Percentiles rank a stretch among this genome's conserved stretches.
phyloP scores from a whole-genome alignment of 1,284 basidiomycete genomes.

The Volvariella surrecta region DNA sequence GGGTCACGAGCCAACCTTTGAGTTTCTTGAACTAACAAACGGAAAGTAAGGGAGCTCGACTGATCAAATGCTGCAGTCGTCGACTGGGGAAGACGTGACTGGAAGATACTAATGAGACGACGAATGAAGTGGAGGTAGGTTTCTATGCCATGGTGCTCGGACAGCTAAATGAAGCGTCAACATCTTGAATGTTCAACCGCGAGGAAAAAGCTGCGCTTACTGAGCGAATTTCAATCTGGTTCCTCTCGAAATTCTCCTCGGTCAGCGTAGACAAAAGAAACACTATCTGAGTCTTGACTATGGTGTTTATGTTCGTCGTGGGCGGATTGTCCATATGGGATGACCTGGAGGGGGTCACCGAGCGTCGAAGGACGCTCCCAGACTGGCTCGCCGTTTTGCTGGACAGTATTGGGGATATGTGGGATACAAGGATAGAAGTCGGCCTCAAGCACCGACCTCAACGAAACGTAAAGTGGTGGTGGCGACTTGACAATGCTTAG shows the following conservation, averaged over 20 bases:
- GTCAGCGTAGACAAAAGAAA: constrained; percentile 90
- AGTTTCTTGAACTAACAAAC: constrained; percentile 79
- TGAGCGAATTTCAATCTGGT: constrained; percentile 85
- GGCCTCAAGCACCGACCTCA: constrained; percentile 29
- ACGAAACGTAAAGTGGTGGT: constrained; percentile 27
- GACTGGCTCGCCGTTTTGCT: constrained; percentile 70
- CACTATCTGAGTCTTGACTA: constrained; percentile 86
- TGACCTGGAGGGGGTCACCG: constrained; percentile 68
- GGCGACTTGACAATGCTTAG: not conserved
- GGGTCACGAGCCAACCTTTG: constrained; percentile 83
- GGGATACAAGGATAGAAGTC: constrained; percentile 26
- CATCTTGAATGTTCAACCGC: not conserved
- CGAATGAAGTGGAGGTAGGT: constrained; percentile 95
- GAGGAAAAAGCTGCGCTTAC: constrained; percentile 38
- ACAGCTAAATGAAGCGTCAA: constrained; percentile 51
- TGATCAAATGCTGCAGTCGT: constrained; percentile 57
- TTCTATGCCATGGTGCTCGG: constrained; percentile 90
- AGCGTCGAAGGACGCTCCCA: constrained; percentile 63
- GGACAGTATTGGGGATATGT: constrained; percentile 26
- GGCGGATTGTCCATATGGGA: constrained; percentile 63
- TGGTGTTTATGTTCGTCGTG: constrained; percentile 54
- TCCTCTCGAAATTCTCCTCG: constrained; percentile 91
- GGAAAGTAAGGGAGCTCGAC: constrained; percentile 68
- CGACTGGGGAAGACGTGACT: constrained; percentile 52
- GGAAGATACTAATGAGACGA: constrained; percentile 83